phyloP scores from a whole-genome alignment of 192 early-diverging fungal genomes.

The Backusella sp. region DNA sequence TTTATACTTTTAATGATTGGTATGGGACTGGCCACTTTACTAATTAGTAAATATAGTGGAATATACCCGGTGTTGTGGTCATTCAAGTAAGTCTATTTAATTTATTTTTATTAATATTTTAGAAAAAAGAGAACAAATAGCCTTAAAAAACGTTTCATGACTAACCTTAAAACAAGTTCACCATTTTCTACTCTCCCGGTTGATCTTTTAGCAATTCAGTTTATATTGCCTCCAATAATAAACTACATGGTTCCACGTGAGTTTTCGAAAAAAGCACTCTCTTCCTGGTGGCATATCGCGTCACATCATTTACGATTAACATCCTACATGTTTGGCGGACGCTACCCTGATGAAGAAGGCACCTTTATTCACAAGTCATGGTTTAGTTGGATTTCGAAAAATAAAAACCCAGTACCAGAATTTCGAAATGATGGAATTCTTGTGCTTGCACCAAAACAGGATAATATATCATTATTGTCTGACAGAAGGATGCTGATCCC shows the following conservation, averaged over 20 bases:
- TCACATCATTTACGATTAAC: conserved; percentile 67
- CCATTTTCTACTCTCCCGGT: conserved; percentile 55
- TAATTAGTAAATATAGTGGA: conserved; percentile 35
- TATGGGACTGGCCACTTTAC: conserved; percentile 54
- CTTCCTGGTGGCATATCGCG: conserved; percentile 69
- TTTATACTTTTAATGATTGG: conserved; percentile 70
- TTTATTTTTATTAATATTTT: neutral
- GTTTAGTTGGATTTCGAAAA: neutral
- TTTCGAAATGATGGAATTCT: conserved; percentile 54
- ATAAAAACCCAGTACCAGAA: conserved; percentile 13
- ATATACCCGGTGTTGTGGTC: conserved; percentile 60
- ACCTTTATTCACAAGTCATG: neutral
- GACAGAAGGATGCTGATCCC: conserved; percentile 82
- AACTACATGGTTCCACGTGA: conserved; percentile 56
- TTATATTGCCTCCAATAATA: conserved; percentile 68
- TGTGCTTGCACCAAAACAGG: conserved; percentile 79
- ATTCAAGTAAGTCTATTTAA: conserved; percentile 51
- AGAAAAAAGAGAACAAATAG: neutral
- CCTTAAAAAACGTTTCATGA: neutral
- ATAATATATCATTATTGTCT: conserved; percentile 75
- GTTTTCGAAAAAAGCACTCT: conserved; percentile 39
- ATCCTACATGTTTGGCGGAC: conserved; percentile 79
- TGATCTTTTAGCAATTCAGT: conserved; percentile 73
- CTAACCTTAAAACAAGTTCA: conserved; percentile 5
- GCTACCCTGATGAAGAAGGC: conserved; percentile 68